Conservation (phyloP, 2,329 filamentous ascomycete species). For the Phaeosphaeriaceae sp. region DNA sequence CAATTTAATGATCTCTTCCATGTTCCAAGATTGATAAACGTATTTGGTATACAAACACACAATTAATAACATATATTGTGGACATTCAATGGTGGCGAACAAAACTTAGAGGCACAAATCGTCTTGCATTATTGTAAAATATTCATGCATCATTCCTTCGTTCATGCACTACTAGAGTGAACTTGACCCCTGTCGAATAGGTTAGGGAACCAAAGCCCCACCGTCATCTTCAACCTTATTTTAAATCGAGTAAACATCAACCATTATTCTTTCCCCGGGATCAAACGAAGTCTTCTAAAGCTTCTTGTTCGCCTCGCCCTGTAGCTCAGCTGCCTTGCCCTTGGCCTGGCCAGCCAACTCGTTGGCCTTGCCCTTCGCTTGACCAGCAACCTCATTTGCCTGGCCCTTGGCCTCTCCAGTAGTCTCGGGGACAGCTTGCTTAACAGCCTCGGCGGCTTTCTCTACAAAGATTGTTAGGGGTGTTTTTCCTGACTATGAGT, state of each 20-base stretch:
- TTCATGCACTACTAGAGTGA: background rate
- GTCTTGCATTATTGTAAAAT: no score
- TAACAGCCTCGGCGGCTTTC: constrained; percentile 54
- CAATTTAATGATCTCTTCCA: no score
- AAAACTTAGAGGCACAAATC: no score
- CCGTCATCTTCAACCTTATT: background rate
- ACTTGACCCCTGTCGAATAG: background rate
- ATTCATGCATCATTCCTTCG: constrained; percentile 2
- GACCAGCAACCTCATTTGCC: constrained; percentile 37
- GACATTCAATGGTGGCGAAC: no score
- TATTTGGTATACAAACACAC: no score
- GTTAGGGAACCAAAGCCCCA: background rate
- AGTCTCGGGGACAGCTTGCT: constrained; percentile 40
- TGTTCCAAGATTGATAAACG: no score
- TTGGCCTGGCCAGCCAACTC: constrained; percentile 51
- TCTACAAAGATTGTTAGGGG: constrained; percentile 50
- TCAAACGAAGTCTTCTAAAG: constrained; percentile 28
- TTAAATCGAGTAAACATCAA: constrained; percentile 6
- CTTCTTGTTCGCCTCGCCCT: constrained; percentile 57
- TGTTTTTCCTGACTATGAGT: background rate
- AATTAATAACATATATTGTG: no score
- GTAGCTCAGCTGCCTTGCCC: constrained; percentile 51
- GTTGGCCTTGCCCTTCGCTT: constrained; percentile 51
- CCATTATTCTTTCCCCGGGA: background rate
- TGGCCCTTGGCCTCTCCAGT: constrained; percentile 46